Percentiles rank a stretch among this genome's conserved stretches.
phyloP scores from a whole-genome alignment of 805 yeast genomes.

The Ogataea siamensis region DNA sequence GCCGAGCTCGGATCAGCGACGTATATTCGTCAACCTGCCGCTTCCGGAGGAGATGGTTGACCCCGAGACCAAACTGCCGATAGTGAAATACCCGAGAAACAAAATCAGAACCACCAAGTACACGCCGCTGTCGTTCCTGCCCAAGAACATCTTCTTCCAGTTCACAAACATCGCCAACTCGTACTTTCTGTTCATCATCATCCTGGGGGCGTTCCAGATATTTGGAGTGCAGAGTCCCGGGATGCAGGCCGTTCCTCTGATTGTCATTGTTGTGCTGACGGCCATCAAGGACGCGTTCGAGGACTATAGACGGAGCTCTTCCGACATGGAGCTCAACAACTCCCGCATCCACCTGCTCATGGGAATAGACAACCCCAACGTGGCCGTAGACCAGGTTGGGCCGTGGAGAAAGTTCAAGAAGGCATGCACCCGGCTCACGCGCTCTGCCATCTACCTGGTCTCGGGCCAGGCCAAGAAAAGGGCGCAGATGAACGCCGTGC shows the following conservation, averaged over 20 bases:
- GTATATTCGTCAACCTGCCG: slow-evolving; percentile 54
- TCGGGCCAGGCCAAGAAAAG: slow-evolving; percentile 15
- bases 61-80: slow-evolving; percentile 48
- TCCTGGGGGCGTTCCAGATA: slow-evolving; percentile 59
- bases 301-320: slow-evolving; percentile 62
- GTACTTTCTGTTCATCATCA: slow-evolving; percentile 55
- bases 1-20: slow-evolving; percentile 32
- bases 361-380: slow-evolving; percentile 59
- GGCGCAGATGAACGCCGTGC: slow-evolving; percentile 1
- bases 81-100: slow-evolving; percentile 46
- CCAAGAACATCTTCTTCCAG: slow-evolving; percentile 53
- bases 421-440: slow-evolving; percentile 36
- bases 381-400: slow-evolving; percentile 50
- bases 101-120: slow-evolving; percentile 63
- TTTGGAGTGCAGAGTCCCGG: slow-evolving; percentile 76
- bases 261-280: slow-evolving; percentile 72
- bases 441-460: slow-evolving; percentile 5
- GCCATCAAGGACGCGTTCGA: slow-evolving; percentile 78
- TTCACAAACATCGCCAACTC: slow-evolving; percentile 58
- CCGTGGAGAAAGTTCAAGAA: slow-evolving; percentile 72
- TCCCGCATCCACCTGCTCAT: slow-evolving; percentile 55
- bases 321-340: slow-evolving; percentile 69
- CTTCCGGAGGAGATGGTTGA: slow-evolving; percentile 61
- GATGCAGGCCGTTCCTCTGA: slow-evolving; percentile 75
- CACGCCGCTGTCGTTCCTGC: slow-evolving; percentile 56